Base-by-base conservation (phyloP, 805 yeast genomes). In the Lipomyces sp. region DNA sequence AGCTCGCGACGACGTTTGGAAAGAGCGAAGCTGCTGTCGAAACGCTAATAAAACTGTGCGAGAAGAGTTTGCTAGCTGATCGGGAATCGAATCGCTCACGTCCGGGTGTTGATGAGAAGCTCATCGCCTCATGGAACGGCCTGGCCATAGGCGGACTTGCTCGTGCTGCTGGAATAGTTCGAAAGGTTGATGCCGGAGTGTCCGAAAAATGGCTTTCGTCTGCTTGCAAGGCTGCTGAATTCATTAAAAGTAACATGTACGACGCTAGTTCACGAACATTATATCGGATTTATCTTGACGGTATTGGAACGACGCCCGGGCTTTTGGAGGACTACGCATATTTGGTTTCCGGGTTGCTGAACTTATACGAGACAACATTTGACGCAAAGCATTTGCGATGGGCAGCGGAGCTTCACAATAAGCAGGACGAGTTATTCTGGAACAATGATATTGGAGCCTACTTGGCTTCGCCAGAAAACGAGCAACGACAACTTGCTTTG, bases 301-400 rank as follows among this genome's bases (percentile, higher is more conserved):
- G 49, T 10, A 41, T 31, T 4, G 58, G 48, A 7, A 34, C 29
- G 6, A 47, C 49, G 2, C 53, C 45, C 11, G 69, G 66, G n/a
- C 59, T 66, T 45, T 60, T 63, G 47, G 73, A 69, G 35, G 74
- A 71, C 56, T 70, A 68, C 55, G 70, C 73, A 6, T 65, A 53
- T 51, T 41, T 64, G 31, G 64, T 70, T 21, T 33, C 55, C 4
- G 74, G 73, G 0, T 55, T 70, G 28, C 47, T 70, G 10, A 70
- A 70, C 39, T 59, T 69, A 10, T 67, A 64, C 51, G 68, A 61
- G 23, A 68, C 70, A 13, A 64, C 69, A 1, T 58, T 58, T 24
- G 56, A 65, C 22, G 31, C 45, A 6, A 39, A 59, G 40, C 63
- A 64, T 47, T 55, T 69, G 11, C 47, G 50, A 18, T 59, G 65